Evolutionary conservation across 2,329 filamentous ascomycete genomes (phyloP), one percentile per base, ranked within the genome.

Genomic region (Periconia digitata): DNA sequence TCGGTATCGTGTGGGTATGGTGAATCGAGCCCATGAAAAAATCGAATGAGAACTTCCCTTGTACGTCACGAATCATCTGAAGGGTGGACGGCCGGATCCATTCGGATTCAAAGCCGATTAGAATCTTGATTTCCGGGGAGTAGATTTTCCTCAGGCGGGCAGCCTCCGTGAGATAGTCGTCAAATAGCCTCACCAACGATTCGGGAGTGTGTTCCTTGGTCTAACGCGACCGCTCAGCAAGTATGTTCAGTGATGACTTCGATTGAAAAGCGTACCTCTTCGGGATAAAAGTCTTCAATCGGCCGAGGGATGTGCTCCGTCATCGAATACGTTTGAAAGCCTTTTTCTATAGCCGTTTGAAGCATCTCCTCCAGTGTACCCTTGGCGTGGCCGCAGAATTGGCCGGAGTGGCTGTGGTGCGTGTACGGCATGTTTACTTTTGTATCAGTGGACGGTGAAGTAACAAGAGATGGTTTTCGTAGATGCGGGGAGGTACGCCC

Each of bases 401-500:
- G 90, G 55, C 94, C 94, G 32, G 94, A 97, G 75, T 99, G 94
- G 66, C 90, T 95, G 74, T 99, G 94, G 78, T 97, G 95, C 4
- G 94, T 95, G 76, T 95, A 96, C 1, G 92, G 92, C 94, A 97
- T 97, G 44, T 45, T 46, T 34, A 15, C 24, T 17, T 17, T 37
- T n/a, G n/a, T n/a, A n/a, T n/a, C n/a, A 10, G 8, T 13, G 3
- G 3, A 32, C 12, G 3, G 27, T 13, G 3, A 27, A 32, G 27
- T 32, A 15, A 32, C n/a, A 3, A 10, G n/a, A 12, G 10, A 32
- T 5, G 27, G 3, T 32, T 32, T 32, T 32, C 3, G 27, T 10
- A 12, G 27, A 32, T 32, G 27, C 27, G 27, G 27, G 27, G 27
- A 32, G 27, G n/a, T 32, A 32, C 27, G 27, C 8, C 10, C n/a